Evolutionary conservation across 2,329 filamentous ascomycete species (phyloP).

Genomic region (Colletotrichum caudatum): DNA sequence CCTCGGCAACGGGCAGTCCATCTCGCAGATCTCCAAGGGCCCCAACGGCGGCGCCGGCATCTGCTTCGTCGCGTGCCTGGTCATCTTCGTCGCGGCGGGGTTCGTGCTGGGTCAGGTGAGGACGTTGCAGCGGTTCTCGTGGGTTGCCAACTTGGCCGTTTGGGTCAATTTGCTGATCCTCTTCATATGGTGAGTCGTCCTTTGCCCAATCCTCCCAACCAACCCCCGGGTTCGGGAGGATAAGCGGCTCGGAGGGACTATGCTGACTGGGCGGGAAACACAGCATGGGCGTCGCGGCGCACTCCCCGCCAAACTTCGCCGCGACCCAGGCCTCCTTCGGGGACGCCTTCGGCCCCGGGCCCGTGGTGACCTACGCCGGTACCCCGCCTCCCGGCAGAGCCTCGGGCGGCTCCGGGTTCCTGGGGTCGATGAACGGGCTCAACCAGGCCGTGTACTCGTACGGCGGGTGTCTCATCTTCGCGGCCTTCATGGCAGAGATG

Average conservation of each 20-base stretch:
- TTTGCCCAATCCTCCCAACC: too few relatives aligned
- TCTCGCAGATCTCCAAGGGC: slow-evolving; percentile 63
- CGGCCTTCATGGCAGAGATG: slow-evolving; percentile 67
- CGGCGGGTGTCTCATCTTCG: slow-evolving; percentile 69
- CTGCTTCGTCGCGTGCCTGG: slow-evolving; percentile 65
- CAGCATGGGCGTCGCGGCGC: slow-evolving; percentile 64
- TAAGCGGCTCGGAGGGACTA: not conserved
- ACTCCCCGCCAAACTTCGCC: slow-evolving; percentile 62
- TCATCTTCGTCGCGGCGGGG: slow-evolving; percentile 63
- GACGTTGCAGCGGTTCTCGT: slow-evolving; percentile 65
- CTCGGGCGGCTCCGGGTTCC: slow-evolving; percentile 57
- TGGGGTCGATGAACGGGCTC: slow-evolving; percentile 40
- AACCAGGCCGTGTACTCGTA: slow-evolving; percentile 64
- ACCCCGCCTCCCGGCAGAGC: slow-evolving; percentile 56
- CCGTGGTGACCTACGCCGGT: slow-evolving; percentile 50
- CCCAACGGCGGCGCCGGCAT: slow-evolving; percentile 50
- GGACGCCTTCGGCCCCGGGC: slow-evolving; percentile 46
- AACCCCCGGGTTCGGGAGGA: too few relatives aligned
- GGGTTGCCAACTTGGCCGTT: slow-evolving; percentile 66
- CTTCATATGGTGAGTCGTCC: slow-evolving; percentile 55
- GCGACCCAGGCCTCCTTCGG: slow-evolving; percentile 49
- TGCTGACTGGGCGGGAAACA: not conserved
- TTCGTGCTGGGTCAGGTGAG: slow-evolving; percentile 67
- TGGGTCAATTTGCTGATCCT: slow-evolving; percentile 68
- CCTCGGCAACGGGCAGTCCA: slow-evolving; percentile 64